These are phyloP conservation scores for Entomortierella chlamydospora DNA, from an alignment of 192 early-diverging fungal genomes.

Conservation along the genomic window DNA sequence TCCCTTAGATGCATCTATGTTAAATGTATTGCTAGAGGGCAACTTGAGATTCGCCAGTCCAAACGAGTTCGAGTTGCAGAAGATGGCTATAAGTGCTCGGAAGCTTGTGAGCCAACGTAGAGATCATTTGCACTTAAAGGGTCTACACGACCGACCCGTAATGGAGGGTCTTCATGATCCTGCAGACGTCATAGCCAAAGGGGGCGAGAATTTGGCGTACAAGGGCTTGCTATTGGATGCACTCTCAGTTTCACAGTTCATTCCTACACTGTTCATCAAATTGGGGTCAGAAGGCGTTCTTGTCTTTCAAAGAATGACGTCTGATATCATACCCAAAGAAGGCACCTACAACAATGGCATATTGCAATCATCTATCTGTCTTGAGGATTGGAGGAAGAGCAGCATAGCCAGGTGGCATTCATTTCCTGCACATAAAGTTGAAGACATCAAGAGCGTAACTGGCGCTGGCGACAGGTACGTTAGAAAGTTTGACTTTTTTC, in stretches of 20 bases:
- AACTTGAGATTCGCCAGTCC: slow-evolving; percentile 74
- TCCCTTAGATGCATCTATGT: slow-evolving; percentile 56
- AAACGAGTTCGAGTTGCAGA: slow-evolving; percentile 75
- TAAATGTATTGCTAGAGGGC: slow-evolving; percentile 4
- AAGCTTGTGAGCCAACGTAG: slow-evolving; percentile 26
- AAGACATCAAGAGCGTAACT: slow-evolving; percentile 66
- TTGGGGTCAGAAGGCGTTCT: slow-evolving; percentile 71
- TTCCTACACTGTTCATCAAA: slow-evolving; percentile 74
- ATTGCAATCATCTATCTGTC: too few species aligned
- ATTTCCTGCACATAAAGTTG: slow-evolving; percentile 45
- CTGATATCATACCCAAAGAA: too few species aligned
- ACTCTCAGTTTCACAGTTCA: slow-evolving; percentile 57
- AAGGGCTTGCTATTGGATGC: slow-evolving; percentile 30
- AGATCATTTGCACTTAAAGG: slow-evolving; percentile 17
- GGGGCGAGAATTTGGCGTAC: background rate
- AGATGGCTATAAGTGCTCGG: slow-evolving; percentile 60
- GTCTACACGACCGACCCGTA: slow-evolving; percentile 17
- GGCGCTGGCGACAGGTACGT: slow-evolving; percentile 81
- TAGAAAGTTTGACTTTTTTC: background rate
- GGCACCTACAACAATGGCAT: too few species aligned
- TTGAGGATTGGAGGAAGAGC: background rate
- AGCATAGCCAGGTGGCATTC: slow-evolving; percentile 24
- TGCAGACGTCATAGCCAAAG: background rate
- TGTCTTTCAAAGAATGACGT: slow-evolving; percentile 39
- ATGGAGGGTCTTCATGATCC: slow-evolving; percentile 8